Percentiles rank a stretch among this genome's conserved stretches.
Evolutionary conservation across 805 yeast genomes (phyloP).

Genomic region (Ogataea siamensis): DNA sequence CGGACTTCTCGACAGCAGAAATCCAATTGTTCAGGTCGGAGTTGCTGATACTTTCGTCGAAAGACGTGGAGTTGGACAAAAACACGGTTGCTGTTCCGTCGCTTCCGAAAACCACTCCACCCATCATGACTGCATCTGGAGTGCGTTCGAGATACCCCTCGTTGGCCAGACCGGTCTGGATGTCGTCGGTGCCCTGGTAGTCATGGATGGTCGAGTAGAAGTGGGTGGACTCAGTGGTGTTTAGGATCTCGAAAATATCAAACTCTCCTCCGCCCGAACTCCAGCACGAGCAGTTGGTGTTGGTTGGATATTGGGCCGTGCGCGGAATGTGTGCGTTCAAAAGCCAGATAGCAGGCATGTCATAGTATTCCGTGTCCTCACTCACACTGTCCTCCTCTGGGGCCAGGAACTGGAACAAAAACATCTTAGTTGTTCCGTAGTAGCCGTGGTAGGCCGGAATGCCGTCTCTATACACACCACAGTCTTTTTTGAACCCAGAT

Average conservation of each 20-base stretch:
- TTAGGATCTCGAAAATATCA: conserved; percentile 74
- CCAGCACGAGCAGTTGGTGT: conserved; percentile 72
- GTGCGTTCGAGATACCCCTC: conserved; percentile 58
- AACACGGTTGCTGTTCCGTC: conserved; percentile 62
- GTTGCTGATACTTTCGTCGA: conserved; percentile 45
- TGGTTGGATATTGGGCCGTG: conserved; percentile 66
- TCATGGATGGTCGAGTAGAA: conserved; percentile 71
- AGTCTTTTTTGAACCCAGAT: conserved; percentile 54
- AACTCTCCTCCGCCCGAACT: conserved; percentile 76
- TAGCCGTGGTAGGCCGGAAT: conserved; percentile 76
- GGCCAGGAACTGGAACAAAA: conserved; percentile 66
- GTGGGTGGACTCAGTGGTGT: conserved; percentile 52
- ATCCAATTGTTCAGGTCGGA: conserved; percentile 48
- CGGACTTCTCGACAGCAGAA: conserved; percentile 25
- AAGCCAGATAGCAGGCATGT: conserved; percentile 76
- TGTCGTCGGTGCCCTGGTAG: conserved; percentile 67
- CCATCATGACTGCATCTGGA: conserved; percentile 50
- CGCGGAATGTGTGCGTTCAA: conserved; percentile 71
- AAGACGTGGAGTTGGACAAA: conserved; percentile 50
- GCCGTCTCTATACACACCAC: conserved; percentile 75
- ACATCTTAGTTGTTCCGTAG: conserved; percentile 66
- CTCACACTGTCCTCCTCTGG: conserved; percentile 50
- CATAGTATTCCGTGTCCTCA: conserved; percentile 40
- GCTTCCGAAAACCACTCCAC: conserved; percentile 69
- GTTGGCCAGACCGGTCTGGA: conserved; percentile 58